Base-by-base conservation (phyloP, 2,329 filamentous ascomycete species). In the Talaromyces sp. region DNA sequence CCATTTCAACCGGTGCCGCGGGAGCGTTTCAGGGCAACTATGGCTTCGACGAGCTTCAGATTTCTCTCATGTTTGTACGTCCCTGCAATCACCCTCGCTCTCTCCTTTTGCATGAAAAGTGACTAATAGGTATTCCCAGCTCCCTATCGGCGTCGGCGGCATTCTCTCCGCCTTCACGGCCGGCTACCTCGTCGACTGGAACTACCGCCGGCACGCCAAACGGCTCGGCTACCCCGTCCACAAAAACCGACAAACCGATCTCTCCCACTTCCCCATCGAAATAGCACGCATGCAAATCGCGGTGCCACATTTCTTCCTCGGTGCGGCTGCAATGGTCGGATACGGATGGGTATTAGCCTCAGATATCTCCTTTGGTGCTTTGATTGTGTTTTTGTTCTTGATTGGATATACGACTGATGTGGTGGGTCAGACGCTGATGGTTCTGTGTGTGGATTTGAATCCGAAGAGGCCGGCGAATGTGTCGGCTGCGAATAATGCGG, bases 401-500 rank as follows among this genome's bases (percentile, higher is more conserved):
- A 43, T 47, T 1, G 70, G 68, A 13, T 49, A 69, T 1, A 82
- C 83, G 5, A 78, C 86, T 13, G 88, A 87, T 3, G 87, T 85
- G 1, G 83, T 85, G 0, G 90, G 90, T 72, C 85, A 84, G 65
- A 83, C 89, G 53, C 79, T 89, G n/a, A 86, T 84, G 69, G 87
- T 86, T 0, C 76, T 91, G 6, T 80, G 89, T 15, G 84, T 90
- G 1, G 88, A 91, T 68, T 75, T 90, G 1, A 86, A 88, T 67
- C 86, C 87, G 0, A 77, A 84, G 27, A 71, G 74, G 34, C 75
- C 80, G 1, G 78, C 78, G 2, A 76, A 79, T 4, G 78, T 78
- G 0, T 79, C 79, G 2, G 80, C 80, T 3, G 77, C 80, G 4
- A 80, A 78, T 60, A 82, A 82, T 64, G 67, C 82, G 1, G 73